Percentiles rank a stretch among this genome's conserved stretches.
Evolutionary conservation across 371 early-diverging fungal species (phyloP).

Genomic region (Smittium mucronatum): DNA sequence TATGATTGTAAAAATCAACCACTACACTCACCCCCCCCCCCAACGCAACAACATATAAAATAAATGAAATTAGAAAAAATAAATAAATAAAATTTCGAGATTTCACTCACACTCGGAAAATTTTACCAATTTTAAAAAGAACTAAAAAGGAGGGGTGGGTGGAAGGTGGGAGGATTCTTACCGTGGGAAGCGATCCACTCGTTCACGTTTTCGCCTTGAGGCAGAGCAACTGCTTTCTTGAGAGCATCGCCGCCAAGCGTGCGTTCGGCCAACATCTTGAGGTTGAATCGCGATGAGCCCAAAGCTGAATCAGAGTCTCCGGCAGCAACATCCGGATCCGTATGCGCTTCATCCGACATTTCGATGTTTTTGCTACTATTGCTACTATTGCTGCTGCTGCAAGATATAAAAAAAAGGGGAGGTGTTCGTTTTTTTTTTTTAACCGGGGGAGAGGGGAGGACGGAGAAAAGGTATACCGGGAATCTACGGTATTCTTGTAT

Average conservation of each 20-base stretch:
- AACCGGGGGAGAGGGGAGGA: no score
- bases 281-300: constrained; percentile 33
- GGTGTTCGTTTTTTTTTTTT: no score
- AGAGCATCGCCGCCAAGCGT: constrained; percentile 64
- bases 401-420: no score
- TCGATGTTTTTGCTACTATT: no score
- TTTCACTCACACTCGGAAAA: not conserved
- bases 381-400: no score
- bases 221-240: constrained; percentile 54
- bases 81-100: not conserved
- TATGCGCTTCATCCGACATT: no score
- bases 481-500: no score
- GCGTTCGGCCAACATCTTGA: constrained; percentile 37
- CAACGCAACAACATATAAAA: no score
- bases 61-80: constrained; percentile 19
- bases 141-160: not conserved
- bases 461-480: no score
- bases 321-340: no score
- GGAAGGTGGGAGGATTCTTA: not conserved
- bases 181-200: constrained; percentile 83
- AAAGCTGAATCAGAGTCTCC: no score
- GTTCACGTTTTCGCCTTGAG: constrained; percentile 66
- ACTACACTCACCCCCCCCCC: no score
- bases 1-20: constrained; percentile 87
- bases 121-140: not conserved